These are phyloP conservation scores for Sphagnum magellanicum DNA, from an alignment of 228 moss, liverwort and hornwort species.

Conservation along the genomic window DNA sequence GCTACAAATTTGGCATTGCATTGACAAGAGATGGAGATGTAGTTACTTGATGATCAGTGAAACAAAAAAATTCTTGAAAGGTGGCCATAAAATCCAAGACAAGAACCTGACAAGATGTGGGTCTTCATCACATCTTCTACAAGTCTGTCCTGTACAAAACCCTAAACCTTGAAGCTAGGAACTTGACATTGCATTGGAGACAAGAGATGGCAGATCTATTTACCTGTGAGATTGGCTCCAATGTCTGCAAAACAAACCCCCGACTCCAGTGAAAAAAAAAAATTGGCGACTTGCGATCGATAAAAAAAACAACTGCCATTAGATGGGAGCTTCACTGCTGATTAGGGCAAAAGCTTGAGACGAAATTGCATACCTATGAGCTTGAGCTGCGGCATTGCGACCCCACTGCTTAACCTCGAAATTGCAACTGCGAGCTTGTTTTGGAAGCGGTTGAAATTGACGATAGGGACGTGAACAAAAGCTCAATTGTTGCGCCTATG, in stretches of 20 bases:
- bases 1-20: no score
- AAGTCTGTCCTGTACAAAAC: not conserved
- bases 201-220: not conserved
- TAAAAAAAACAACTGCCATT: not conserved
- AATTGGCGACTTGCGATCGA: not conserved
- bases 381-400: constrained; percentile 45
- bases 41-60: no score
- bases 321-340: not conserved
- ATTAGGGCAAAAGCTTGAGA: not conserved
- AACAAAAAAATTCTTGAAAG: not conserved
- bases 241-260: constrained; percentile 49
- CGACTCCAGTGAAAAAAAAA: constrained; percentile 1
- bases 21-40: no score
- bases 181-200: not conserved
- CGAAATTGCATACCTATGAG: constrained; percentile 33
- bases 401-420: not conserved
- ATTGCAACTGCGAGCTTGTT: not conserved
- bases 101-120: not conserved
- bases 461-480: no score
- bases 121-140: no score
- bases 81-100: not conserved
- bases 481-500: no score
- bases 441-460: no score
- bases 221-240: constrained; percentile 86
- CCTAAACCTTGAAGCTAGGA: constrained; percentile 1